phyloP scores from a whole-genome alignment of 2,329 filamentous ascomycete species.

The Curvularia lunata region DNA sequence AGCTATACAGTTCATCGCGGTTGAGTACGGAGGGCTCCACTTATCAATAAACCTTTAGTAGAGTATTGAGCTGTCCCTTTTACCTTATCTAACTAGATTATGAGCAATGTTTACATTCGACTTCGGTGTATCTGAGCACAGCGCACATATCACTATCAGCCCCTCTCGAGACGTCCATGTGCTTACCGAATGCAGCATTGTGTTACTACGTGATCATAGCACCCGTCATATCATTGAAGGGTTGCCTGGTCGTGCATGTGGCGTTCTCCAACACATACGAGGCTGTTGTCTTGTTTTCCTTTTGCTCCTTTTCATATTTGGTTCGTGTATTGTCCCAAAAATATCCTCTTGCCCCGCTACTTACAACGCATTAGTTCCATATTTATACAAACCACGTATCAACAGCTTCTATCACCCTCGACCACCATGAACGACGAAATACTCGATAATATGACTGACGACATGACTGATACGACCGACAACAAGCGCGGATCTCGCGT shows the following conservation, averaged over 20 bases:
- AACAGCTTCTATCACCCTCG: background rate
- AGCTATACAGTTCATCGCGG: background rate
- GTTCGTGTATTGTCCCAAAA: background rate
- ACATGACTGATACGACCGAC: background rate
- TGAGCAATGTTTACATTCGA: background rate
- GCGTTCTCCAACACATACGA: background rate
- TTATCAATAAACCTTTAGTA: background rate
- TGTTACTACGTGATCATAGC: slow-evolving; percentile 5
- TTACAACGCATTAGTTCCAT: background rate
- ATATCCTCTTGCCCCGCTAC: background rate
- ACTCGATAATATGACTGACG: background rate
- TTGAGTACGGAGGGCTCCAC: background rate
- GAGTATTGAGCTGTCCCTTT: slow-evolving; percentile 3
- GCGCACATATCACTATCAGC: slow-evolving; percentile 9
- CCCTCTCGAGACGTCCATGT: background rate
- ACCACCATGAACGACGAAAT: background rate
- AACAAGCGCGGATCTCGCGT: slow-evolving; percentile 10
- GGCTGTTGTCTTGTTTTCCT: background rate
- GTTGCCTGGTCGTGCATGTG: slow-evolving; percentile 2
- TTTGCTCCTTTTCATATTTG: background rate
- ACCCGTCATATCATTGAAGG: background rate
- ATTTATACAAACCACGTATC: background rate
- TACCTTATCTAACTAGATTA: background rate
- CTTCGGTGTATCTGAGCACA: background rate
- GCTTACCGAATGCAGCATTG: background rate